phyloP scores from a whole-genome alignment of 768 basidiomycete genomes.

The Tulasnella calospora region DNA sequence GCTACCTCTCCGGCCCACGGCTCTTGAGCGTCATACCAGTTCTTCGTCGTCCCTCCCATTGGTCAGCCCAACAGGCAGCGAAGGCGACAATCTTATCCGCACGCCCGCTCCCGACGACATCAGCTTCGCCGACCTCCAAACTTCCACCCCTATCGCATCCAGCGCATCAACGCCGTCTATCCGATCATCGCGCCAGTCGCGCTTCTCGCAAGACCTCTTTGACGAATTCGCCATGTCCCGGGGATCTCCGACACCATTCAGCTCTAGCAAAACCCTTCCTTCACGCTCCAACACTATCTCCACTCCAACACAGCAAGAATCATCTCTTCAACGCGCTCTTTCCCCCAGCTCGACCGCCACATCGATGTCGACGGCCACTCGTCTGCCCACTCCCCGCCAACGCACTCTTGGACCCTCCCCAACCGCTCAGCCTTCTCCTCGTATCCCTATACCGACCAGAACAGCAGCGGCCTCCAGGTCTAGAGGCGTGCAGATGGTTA shows the following conservation, averaged over 20 bases:
- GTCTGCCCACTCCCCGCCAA: slow-evolving; percentile 56
- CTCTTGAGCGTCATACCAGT: slow-evolving; percentile 31
- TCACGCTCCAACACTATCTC: neutral
- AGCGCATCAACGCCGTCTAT: neutral
- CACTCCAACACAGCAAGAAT: slow-evolving; percentile 38
- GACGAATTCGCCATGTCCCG: slow-evolving; percentile 18
- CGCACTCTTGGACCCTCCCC: slow-evolving; percentile 44
- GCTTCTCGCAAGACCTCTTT: slow-evolving; percentile 19
- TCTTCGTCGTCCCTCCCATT: slow-evolving; percentile 31
- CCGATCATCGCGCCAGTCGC: slow-evolving; percentile 16
- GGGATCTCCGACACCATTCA: slow-evolving; percentile 4
- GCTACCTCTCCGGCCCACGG: slow-evolving; percentile 25
- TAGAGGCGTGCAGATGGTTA: slow-evolving; percentile 87
- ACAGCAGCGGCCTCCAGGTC: slow-evolving; percentile 49
- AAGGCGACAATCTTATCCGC: slow-evolving; percentile 41
- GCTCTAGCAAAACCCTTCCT: neutral
- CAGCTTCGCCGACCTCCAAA: slow-evolving; percentile 47
- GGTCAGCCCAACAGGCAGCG: slow-evolving; percentile 5
- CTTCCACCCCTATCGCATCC: slow-evolving; percentile 1
- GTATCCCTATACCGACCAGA: slow-evolving; percentile 32
- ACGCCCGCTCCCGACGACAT: slow-evolving; percentile 57
- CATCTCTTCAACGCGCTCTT: slow-evolving; percentile 48
- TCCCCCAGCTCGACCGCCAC: slow-evolving; percentile 41
- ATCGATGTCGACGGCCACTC: slow-evolving; percentile 44
- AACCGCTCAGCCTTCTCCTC: slow-evolving; percentile 41